Evolutionary conservation across 2,329 filamentous ascomycete species (phyloP).

Genomic region (Exophiala sideris): DNA sequence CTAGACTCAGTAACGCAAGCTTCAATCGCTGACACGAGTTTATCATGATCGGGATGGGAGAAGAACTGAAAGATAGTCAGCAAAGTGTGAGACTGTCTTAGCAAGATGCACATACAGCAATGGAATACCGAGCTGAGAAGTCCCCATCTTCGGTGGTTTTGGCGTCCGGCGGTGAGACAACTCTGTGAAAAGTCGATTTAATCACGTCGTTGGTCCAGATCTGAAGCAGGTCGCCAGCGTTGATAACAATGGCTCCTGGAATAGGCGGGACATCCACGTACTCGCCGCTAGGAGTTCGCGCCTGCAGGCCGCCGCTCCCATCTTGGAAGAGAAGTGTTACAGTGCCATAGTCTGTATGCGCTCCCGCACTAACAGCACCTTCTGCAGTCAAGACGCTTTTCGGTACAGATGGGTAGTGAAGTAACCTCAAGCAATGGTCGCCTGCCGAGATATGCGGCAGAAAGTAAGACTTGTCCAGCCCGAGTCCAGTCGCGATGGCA

Average conservation of each 20-base stretch:
- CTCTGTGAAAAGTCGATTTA: constrained; percentile 82
- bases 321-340: constrained; percentile 77
- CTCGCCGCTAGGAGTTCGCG: constrained; percentile 60
- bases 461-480: not conserved
- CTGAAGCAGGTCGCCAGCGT: constrained; percentile 68
- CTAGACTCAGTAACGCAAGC: no score
- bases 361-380: constrained; percentile 73
- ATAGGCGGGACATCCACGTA: constrained; percentile 63
- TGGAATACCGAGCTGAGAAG: no score
- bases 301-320: constrained; percentile 76
- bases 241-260: constrained; percentile 56
- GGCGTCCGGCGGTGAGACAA: constrained; percentile 54
- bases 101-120: no score
- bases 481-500: not conserved
- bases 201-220: constrained; percentile 90
- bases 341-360: constrained; percentile 40
- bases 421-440: constrained; percentile 48
- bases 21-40: no score
- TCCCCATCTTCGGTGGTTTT: no score
- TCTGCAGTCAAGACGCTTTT: constrained; percentile 21
- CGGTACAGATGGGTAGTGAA: constrained; percentile 66
- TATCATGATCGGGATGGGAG: no score
- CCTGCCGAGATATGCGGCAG: not conserved
- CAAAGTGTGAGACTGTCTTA: no score
- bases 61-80: no score